Base-by-base conservation (phyloP, 345 rosid species). In the Gossypium rotundifolium region DNA sequence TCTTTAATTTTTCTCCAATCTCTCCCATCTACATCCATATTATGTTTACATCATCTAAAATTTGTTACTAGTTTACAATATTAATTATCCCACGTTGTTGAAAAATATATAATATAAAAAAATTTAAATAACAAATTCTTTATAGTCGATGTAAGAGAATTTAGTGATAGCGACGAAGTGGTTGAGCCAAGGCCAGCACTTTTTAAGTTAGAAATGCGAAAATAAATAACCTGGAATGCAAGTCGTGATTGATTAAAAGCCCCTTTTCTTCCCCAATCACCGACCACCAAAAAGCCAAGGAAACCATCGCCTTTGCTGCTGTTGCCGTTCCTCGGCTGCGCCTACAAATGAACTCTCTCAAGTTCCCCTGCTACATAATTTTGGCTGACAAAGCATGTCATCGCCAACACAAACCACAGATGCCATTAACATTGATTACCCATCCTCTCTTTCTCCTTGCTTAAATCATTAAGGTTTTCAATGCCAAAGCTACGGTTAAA, bases 191-290 rank as follows among this genome's bases (percentile, higher is more conserved):
- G 5, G 6, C 38, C 38, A 0, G 38, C 38, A 33, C 38, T 33
- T 33, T 0, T 3, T 4, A 33, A 33, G 38, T 0, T 4, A 33
- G 38, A 33, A 33, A 33, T 33, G 7, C 3, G 0, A n/a, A 54
- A 3, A 57, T 10, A 57, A 13, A 1, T 22, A 20, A 91, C 94
- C 94, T 88, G 93, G 70, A 42, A 20, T 22, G 97, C 93, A 17
- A 92, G 90, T 78, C 76, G 62, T 38, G 96, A 90, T 58, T 90
- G 97, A 58, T 92, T 92, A 55, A 42, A 92, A 38, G 58, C 72
- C 22, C 95, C 97, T 71, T 82, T 87, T n/a, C 97, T 83, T 4
- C 97, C 97, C 97, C 93, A 92, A 66, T 92, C 97, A n/a, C 95
- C 95, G 85, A 61, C 65, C 65, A 61, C 44, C 65, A 27, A 60